Evolutionary conservation across 129 eudicot genomes (phyloP).

Genomic region (Heracleum sosnowskyi): DNA sequence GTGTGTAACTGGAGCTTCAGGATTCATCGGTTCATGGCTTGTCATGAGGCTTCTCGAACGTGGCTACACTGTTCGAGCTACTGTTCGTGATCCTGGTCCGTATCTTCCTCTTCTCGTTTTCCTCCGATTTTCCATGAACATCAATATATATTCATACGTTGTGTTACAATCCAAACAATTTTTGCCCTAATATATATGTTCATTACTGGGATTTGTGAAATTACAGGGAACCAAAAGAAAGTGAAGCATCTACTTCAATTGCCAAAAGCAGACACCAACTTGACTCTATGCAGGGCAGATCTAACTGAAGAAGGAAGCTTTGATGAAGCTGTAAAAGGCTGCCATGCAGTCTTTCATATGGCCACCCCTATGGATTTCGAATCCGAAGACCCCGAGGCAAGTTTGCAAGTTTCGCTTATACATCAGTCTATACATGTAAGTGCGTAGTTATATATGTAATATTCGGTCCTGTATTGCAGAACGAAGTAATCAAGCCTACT

Average conservation of each 20-base stretch:
- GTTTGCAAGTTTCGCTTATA: not conserved
- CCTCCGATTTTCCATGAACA: not conserved
- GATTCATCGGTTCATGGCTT: conserved; percentile 85
- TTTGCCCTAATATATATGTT: not conserved
- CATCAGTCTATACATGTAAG: not conserved
- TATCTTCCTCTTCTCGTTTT: not conserved
- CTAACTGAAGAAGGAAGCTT: conserved; percentile 70
- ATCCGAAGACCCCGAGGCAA: not conserved
- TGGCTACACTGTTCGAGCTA: conserved; percentile 69
- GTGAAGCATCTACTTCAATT: conserved; percentile 58
- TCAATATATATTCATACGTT: no score
- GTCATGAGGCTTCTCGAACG: conserved; percentile 80
- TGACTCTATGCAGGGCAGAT: conserved; percentile 78
- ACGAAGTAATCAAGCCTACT: conserved; percentile 82
- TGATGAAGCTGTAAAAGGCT: conserved; percentile 81
- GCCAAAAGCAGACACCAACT: conserved; percentile 57
- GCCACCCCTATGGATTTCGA: conserved; percentile 18
- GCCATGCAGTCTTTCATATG: conserved; percentile 34
- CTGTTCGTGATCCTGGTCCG: conserved; percentile 74
- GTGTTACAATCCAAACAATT: not conserved
- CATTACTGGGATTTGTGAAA: not conserved
- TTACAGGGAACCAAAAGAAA: conserved; percentile 56
- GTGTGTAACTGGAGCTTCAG: conserved; percentile 89
- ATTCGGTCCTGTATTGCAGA: conserved; percentile 29
- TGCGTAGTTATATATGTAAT: not conserved